These are phyloP conservation scores for Chlamydomonas schloesseri DNA, from an alignment of 139 green algal genomes.

Conservation along the genomic window DNA sequence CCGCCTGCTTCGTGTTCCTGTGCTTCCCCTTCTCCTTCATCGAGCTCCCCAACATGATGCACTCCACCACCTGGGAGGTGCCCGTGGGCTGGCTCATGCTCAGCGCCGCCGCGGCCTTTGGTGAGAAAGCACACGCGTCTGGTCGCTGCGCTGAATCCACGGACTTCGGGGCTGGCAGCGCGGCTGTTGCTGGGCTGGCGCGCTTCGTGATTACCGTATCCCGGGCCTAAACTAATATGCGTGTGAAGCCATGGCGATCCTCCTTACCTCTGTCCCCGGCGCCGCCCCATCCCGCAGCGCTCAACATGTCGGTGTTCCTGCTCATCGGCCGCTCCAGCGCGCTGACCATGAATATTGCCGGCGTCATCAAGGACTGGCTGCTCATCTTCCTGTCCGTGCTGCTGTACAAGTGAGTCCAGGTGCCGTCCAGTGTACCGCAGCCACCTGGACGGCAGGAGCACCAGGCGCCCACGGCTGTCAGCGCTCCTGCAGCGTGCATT, in stretches of 20 bases:
- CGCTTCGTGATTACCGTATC: conserved; percentile 39
- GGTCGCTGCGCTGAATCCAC: no score
- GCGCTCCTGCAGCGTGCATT: no score
- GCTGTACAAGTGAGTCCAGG: conserved; percentile 33
- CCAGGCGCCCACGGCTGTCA: no score
- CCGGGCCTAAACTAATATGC: no score
- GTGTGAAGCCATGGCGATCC: no score
- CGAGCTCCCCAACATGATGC: conserved; percentile 64
- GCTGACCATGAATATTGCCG: conserved; percentile 76
- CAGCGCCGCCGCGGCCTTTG: conserved; percentile 60
- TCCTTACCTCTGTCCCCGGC: no score
- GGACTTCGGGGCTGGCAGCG: no score
- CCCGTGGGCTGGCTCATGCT: conserved; percentile 42
- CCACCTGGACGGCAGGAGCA: no score
- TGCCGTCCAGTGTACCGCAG: no score
- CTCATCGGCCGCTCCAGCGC: conserved; percentile 86
- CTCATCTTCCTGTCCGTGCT: conserved; percentile 50
- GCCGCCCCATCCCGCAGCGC: conserved; percentile 28
- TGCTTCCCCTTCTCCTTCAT: conserved; percentile 63
- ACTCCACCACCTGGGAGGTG: neutral
- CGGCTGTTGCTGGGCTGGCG: neutral
- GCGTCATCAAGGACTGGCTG: conserved; percentile 73
- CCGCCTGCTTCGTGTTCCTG: conserved; percentile 75
- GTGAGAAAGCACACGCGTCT: conserved; percentile 39
- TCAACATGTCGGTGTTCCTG: conserved; percentile 94